Percentiles rank a stretch among this genome's conserved stretches.
Conservation (phyloP, 1,139 yeast genomes). For the Lizanozyma gosingica region DNA sequence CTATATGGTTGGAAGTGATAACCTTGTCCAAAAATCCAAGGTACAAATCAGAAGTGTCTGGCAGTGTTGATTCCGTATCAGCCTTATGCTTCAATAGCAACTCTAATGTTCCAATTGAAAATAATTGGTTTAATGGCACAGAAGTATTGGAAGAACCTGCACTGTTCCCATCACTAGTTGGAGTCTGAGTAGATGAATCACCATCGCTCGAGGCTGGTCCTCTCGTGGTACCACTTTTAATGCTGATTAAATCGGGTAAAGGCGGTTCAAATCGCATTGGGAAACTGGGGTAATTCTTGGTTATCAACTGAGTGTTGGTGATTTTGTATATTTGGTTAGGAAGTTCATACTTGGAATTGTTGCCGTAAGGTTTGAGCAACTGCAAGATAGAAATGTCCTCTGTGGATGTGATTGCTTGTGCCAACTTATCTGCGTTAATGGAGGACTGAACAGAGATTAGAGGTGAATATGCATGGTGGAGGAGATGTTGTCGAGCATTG, state of each 20-base stretch:
- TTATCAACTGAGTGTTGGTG: conserved; percentile 33
- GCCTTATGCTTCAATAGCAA: conserved; percentile 17
- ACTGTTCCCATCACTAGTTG: conserved; percentile 7
- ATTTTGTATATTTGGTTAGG: conserved; percentile 30
- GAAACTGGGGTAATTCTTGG: conserved; percentile 34
- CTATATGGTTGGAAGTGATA: conserved; percentile 51
- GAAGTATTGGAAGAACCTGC: conserved; percentile 10
- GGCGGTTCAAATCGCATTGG: conserved; percentile 38
- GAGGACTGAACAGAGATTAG: conserved; percentile 47
- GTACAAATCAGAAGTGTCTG: conserved; percentile 29
- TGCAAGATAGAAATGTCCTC: conserved; percentile 25
- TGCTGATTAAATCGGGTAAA: conserved; percentile 30
- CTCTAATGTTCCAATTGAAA: conserved; percentile 18
- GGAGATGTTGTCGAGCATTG: conserved; percentile 32
- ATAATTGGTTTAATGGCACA: conserved; percentile 22
- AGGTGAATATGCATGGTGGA: conserved; percentile 50
- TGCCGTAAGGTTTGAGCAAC: conserved; percentile 36
- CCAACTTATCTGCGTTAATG: conserved; percentile 37
- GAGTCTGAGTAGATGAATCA: conserved; percentile 1
- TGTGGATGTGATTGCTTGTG: conserved; percentile 23
- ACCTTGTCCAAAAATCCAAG: conserved; percentile 51
- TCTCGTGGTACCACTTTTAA: conserved; percentile 15
- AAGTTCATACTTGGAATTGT: conserved; percentile 34
- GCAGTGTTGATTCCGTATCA: conserved; percentile 2
- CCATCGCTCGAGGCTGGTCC: background rate